Base-by-base conservation (phyloP, 768 basidiomycete species). In the Polyporus arcularius region DNA sequence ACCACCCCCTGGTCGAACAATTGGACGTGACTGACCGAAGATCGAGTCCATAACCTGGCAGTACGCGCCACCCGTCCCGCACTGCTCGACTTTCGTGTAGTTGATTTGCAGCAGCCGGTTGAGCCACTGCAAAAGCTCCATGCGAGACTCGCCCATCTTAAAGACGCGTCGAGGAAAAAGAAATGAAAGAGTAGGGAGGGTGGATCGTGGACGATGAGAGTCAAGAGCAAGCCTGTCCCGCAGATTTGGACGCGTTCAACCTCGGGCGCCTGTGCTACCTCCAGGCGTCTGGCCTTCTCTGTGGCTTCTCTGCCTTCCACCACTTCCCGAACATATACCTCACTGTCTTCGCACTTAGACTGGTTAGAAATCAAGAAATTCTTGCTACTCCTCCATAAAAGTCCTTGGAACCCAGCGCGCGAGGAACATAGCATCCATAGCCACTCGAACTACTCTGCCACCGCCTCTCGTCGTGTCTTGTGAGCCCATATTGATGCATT, bases 21-120 rank as follows among this genome's bases (percentile, higher is more conserved):
- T 18, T 30, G 45, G 35, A 52, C 26, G 41, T 26, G 21, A 62
- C 88, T 68, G 63, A 93, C 94, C 87, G 73, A 90, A 98, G 78
- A 98, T 86, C 47, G 93, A 94, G 80, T 98, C 97, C 63, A 98
- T 76, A 71, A 98, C 81, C 75, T 98, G 97, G 71, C 94, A 95
- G 75, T 98, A 98, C 32, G 92, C 94, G 3, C 85, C 94, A 51
- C 96, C 96, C 0, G 87, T 85, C 15, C 94, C 94, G 71, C 91
- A 94, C 74, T 95, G 92, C 76, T 95, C 93, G 64, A 97, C 77
- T 75, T 96, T 98, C 12, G 90, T 92, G 78, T 95, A 94, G 78
- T 88, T 90, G 68, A 93, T 79, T 73, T 92, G 89, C 1, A 98
- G 83, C 26, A 99, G 86, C 45, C 96, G 92, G 76, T 99, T 98